Conservation (phyloP, 2,329 filamentous ascomycete species). For the Phyllosticta ampelicida region DNA sequence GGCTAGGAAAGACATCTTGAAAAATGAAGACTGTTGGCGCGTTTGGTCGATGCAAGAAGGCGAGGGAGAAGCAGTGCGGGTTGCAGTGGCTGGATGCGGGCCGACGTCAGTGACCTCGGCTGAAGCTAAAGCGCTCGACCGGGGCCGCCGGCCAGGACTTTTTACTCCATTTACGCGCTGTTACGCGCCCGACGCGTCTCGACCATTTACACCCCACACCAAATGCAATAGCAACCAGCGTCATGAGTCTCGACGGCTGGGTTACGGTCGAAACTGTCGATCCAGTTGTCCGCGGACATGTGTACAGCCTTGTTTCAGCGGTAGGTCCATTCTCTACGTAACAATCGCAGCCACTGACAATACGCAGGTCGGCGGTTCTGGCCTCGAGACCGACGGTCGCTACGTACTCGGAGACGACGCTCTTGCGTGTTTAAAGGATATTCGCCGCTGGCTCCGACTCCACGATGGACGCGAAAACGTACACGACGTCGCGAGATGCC, state of each 20-base stretch:
- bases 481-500: constrained; percentile 86
- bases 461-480: constrained; percentile 90
- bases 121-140: not conserved
- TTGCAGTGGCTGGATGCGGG: not conserved
- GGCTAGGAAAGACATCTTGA: constrained; percentile 22
- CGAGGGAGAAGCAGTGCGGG: not conserved
- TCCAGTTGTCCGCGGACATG: constrained; percentile 83
- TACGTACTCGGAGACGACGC: constrained; percentile 93
- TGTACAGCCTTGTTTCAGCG: constrained; percentile 87
- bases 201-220: not conserved
- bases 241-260: constrained; percentile 31
- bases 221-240: constrained; percentile 1
- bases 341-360: constrained; percentile 11
- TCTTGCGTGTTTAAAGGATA: constrained; percentile 78
- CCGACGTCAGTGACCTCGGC: constrained; percentile 9
- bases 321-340: constrained; percentile 41
- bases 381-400: constrained; percentile 64
- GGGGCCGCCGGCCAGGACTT: not conserved
- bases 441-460: constrained; percentile 89
- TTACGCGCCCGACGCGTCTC: constrained; percentile 7
- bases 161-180: not conserved
- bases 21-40: not conserved
- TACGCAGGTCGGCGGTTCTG: constrained; percentile 71
- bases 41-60: not conserved
- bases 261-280: constrained; percentile 50